Base-by-base conservation (phyloP, 176 grass and related monocot species). In the Typha latifolia region DNA sequence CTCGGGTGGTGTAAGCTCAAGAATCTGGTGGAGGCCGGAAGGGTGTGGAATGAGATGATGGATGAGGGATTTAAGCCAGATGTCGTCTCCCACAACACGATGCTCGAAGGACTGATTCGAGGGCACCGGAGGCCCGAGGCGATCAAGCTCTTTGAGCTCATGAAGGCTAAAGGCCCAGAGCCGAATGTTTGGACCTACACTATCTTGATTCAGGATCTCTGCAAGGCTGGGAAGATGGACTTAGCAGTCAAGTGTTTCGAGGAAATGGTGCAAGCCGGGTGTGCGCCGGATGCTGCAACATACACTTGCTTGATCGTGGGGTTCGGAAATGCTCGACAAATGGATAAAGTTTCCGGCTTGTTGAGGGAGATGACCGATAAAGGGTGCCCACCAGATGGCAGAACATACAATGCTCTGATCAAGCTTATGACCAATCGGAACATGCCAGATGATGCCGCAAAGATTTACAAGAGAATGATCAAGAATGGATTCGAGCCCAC, bases 261-360 rank as follows among this genome's bases (percentile, higher is more conserved):
- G 67, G 75, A 96, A 76, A 91, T 96, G 88, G 64, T 29, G 50
- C 72, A 81, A 5, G 72, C 69, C 12, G 70, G 80, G 47, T 86
- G 72, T 50, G 65, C 80, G n/a, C 80, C 80, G 0, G 62, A 84
- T 80, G 80, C 77, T 57, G 80, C 69, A 12, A 91, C 75, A 12
- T 91, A 89, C 69, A 89, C 82, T 48, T 91, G 85, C 66, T 86
- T 96, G 78, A 84, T 96, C 86, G 81, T 85, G 14, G 88, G 93
- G 29, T 91, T 80, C 84, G 85, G 93, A 32, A 96, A 96, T 78
- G 78, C 74, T 31, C 79, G 79, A 64, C 19, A 72, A 47, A 91
- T 96, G 88, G 88, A 91, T 79, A 83, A 82, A 70, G 93, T 91
- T 67, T 74, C 81, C 13, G 74, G 55, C 2, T 62, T 91, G 52